These are phyloP conservation scores for Rosa multiflora DNA, from an alignment of 306 rosid genomes.

Conservation along the genomic window DNA sequence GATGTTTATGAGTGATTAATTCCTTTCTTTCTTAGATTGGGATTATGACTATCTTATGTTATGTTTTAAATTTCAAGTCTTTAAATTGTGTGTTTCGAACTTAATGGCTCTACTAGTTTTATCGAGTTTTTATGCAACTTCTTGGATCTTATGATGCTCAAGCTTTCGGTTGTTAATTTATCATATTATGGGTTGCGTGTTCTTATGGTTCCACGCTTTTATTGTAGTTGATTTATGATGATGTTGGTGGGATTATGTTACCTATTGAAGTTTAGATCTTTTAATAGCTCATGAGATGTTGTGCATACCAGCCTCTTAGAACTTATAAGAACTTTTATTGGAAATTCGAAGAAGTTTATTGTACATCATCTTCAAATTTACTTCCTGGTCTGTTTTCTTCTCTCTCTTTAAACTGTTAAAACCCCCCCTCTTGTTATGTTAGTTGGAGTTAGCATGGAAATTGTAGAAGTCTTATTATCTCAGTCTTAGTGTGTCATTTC, in stretches of 20 bases:
- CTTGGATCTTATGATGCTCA: not conserved
- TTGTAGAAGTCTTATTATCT: not conserved
- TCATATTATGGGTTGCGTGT: not conserved
- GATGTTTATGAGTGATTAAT: slow-evolving; percentile 16
- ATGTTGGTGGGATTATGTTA: not conserved
- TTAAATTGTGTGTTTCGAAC: not conserved
- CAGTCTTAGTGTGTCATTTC: not conserved
- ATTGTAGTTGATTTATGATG: not conserved
- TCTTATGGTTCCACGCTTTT: not conserved
- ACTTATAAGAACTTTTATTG: too few relatives aligned
- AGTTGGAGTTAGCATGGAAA: not conserved
- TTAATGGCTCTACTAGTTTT: not conserved
- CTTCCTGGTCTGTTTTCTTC: too few relatives aligned
- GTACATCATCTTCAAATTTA: too few relatives aligned
- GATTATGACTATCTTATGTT: not conserved
- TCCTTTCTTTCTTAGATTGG: not conserved
- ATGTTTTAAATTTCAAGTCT: not conserved
- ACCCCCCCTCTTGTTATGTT: too few relatives aligned
- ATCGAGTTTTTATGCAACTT: not conserved
- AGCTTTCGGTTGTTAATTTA: not conserved
- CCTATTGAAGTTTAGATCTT: not conserved
- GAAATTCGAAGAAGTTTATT: too few relatives aligned
- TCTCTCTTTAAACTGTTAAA: too few relatives aligned
- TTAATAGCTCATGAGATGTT: not conserved
- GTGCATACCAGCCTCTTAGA: not conserved